Conservation (phyloP, 192 early-diverging fungal species). For the Neocallimastix lanati region DNA sequence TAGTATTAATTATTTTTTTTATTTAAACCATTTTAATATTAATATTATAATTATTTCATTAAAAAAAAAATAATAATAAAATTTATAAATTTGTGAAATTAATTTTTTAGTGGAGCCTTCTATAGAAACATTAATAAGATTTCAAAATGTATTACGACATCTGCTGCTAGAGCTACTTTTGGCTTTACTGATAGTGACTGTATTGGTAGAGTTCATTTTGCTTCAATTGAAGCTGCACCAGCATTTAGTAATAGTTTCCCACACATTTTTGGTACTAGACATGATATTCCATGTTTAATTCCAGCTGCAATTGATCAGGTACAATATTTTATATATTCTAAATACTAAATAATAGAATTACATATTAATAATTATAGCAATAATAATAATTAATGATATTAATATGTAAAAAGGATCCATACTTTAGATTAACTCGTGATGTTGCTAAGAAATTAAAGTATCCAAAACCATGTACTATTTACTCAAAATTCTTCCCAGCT, state of each 20-base stretch:
- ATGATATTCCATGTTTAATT: conserved; percentile 87
- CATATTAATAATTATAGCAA: too few relatives aligned
- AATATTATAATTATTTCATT: too few relatives aligned
- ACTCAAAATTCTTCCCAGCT: conserved; percentile 89
- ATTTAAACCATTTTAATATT: too few relatives aligned
- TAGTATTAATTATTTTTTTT: conserved; percentile 1
- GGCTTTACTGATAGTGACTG: conserved; percentile 78
- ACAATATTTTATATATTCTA: not conserved
- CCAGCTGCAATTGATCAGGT: conserved; percentile 93
- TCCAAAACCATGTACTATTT: conserved; percentile 84
- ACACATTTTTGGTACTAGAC: conserved; percentile 76
- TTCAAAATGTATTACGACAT: conserved; percentile 68
- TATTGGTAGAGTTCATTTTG: conserved; percentile 88
- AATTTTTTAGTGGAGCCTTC: conserved; percentile 50
- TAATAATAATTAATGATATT: too few relatives aligned
- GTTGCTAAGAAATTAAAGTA: conserved; percentile 81
- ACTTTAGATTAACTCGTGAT: conserved; percentile 93
- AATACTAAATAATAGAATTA: too few relatives aligned
- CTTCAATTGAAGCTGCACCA: conserved; percentile 80
- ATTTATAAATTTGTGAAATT: not conserved
- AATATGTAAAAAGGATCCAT: conserved; percentile 62
- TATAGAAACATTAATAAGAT: conserved; percentile 86
- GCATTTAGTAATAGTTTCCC: conserved; percentile 91
- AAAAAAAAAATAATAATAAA: too few relatives aligned
- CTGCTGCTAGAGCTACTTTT: conserved; percentile 68